phyloP scores from a whole-genome alignment of 257 asterid species.

The Plectranthus barbatus region DNA sequence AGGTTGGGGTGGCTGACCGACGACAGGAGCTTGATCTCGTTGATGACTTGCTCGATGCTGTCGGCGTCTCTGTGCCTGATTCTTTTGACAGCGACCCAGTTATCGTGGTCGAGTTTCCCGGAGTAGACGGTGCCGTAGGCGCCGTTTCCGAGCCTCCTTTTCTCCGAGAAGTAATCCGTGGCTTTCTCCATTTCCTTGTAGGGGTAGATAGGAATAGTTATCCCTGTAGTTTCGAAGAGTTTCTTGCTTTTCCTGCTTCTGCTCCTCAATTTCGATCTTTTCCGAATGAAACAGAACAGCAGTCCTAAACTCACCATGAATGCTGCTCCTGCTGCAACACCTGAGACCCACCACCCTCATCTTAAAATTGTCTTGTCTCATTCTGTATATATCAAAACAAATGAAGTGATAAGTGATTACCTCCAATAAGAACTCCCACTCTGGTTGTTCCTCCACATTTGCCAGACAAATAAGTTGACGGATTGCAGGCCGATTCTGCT shows the following conservation, averaged over 20 bases:
- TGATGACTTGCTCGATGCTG: slow-evolving; percentile 55
- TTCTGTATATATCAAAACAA: too few species aligned
- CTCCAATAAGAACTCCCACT: slow-evolving; percentile 64
- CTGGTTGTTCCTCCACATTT: slow-evolving; percentile 79
- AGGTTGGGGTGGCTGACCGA: slow-evolving; percentile 73
- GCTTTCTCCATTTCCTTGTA: slow-evolving; percentile 70
- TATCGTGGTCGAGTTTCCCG: slow-evolving; percentile 44
- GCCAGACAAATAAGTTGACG: slow-evolving; percentile 65
- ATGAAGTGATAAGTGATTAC: slow-evolving; percentile 40
- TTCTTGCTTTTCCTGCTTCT: slow-evolving; percentile 31
- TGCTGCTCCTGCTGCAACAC: slow-evolving; percentile 54
- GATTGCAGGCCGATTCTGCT: slow-evolving; percentile 59
- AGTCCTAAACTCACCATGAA: slow-evolving; percentile 48
- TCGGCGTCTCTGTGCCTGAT: slow-evolving; percentile 37
- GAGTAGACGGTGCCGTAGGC: slow-evolving; percentile 77
- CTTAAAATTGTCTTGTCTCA: too few species aligned
- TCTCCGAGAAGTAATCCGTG: slow-evolving; percentile 60
- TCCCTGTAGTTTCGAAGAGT: slow-evolving; percentile 53
- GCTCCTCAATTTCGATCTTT: slow-evolving; percentile 29
- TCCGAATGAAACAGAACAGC: slow-evolving; percentile 42
- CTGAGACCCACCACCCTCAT: slow-evolving; percentile 21
- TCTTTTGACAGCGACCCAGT: slow-evolving; percentile 73
- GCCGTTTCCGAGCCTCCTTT: slow-evolving; percentile 59
- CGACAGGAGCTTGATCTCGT: slow-evolving; percentile 74
- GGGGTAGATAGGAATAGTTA: slow-evolving; percentile 49